phyloP scores from a whole-genome alignment of 441 rosid genomes.

The Erodium trifolium region DNA sequence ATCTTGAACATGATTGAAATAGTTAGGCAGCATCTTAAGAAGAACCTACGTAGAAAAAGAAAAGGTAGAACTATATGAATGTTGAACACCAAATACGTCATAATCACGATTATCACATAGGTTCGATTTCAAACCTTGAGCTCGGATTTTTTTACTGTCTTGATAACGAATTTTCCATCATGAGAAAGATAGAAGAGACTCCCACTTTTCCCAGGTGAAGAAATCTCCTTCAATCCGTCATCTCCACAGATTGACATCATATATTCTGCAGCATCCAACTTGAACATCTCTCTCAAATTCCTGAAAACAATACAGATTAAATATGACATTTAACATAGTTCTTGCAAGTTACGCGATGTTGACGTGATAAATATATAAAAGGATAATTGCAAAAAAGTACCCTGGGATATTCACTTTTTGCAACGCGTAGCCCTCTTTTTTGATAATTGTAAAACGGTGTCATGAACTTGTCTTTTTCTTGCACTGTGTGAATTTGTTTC shows the following conservation, averaged over 20 bases:
- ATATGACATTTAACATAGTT: background rate
- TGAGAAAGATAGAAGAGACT: constrained; percentile 89
- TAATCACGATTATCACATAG: background rate
- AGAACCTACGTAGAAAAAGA: constrained; percentile 45
- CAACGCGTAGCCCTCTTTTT: too few relatives aligned
- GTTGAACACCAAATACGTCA: background rate
- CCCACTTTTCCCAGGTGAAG: constrained; percentile 96
- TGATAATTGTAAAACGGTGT: too few relatives aligned
- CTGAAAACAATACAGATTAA: constrained; percentile 32
- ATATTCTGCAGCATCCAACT: constrained; percentile 95
- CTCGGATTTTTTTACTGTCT: constrained; percentile 75
- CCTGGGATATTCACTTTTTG: too few relatives aligned
- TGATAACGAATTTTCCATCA: constrained; percentile 86
- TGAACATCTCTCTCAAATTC: constrained; percentile 95
- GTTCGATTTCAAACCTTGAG: constrained; percentile 56
- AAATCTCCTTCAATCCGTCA: constrained; percentile 74
- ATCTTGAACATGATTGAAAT: constrained; percentile 58
- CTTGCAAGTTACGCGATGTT: background rate
- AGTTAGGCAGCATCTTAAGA: constrained; percentile 76
- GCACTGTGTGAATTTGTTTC: too few relatives aligned
- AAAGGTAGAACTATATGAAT: background rate
- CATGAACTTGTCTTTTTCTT: too few relatives aligned
- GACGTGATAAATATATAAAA: too few relatives aligned
- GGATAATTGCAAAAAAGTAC: too few relatives aligned
- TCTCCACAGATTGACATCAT: constrained; percentile 99